Conservation (phyloP, 2,329 filamentous ascomycete genomes). For the Ophiostoma sp. region DNA sequence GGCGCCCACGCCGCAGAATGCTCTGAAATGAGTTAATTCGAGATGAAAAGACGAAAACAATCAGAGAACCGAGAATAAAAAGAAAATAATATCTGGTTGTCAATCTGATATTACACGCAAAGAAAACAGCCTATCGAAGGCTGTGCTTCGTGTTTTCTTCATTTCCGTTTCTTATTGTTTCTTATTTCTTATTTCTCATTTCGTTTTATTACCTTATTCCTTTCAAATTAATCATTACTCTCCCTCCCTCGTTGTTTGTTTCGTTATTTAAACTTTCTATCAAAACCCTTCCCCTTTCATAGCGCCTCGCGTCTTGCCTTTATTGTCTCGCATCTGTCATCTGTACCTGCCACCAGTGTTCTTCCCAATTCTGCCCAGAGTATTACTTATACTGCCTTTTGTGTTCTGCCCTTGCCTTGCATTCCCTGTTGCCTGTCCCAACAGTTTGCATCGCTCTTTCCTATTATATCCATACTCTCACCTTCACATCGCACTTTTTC, state of each 20-base stretch:
- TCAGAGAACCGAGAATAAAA: background rate
- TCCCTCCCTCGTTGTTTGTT: background rate
- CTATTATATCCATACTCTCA: background rate
- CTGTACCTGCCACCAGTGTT: background rate
- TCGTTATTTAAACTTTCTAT: background rate
- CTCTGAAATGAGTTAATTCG: conserved; percentile 8
- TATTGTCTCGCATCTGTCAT: background rate
- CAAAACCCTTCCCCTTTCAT: background rate
- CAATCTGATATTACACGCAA: background rate
- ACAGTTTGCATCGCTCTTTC: conserved; percentile 9
- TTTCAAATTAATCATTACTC: too few species aligned
- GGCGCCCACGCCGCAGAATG: background rate
- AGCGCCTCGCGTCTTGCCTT: background rate
- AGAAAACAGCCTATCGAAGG: background rate
- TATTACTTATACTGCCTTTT: background rate
- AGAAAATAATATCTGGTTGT: background rate
- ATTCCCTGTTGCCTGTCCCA: background rate
- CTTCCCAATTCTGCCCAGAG: background rate
- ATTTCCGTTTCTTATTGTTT: background rate
- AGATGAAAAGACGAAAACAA: background rate
- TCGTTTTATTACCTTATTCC: background rate
- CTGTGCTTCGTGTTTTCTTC: background rate
- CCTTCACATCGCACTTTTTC: background rate
- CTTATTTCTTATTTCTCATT: background rate
- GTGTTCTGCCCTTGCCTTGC: background rate